phyloP scores from a whole-genome alignment of 202 grass and related monocot species.

The Schoenoplectus triqueter region DNA sequence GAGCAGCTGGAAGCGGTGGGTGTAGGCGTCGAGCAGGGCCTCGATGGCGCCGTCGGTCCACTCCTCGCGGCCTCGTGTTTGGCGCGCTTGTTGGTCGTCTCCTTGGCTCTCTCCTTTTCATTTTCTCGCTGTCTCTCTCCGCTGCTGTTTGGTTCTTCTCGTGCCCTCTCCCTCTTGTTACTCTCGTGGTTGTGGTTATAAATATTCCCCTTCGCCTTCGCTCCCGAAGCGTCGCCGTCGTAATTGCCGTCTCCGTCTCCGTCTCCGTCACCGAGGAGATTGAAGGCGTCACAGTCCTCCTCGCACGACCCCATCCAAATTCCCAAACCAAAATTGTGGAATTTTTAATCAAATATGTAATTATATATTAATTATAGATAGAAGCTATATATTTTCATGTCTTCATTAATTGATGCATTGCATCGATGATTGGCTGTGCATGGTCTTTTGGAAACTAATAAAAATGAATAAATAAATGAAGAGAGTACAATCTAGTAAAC shows the following conservation, averaged over 20 bases:
- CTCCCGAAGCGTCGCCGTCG: neutral
- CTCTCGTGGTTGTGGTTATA: too few relatives aligned
- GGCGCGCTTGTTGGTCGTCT: neutral
- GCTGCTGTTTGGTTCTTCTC: neutral
- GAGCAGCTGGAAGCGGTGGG: conserved; percentile 78
- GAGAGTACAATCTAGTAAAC: too few relatives aligned
- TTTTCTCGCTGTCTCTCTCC: neutral
- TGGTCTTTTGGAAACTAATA: too few relatives aligned
- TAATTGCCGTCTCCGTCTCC: neutral
- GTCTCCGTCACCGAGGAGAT: conserved; percentile 30
- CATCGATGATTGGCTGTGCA: too few relatives aligned
- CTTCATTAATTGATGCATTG: too few relatives aligned
- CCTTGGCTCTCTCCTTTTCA: neutral
- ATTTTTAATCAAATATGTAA: too few relatives aligned
- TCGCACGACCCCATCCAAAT: conserved; percentile 24
- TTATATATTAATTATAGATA: too few relatives aligned
- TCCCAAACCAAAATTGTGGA: too few relatives aligned
- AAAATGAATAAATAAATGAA: too few relatives aligned
- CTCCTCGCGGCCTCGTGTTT: conserved; percentile 66
- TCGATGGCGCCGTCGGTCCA: conserved; percentile 92
- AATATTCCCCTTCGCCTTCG: too few relatives aligned
- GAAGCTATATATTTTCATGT: too few relatives aligned
- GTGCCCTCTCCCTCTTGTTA: neutral
- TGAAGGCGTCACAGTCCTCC: neutral
- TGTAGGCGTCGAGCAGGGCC: conserved; percentile 78